A percentile compares a stretch with the other conserved stretches of the same genome.
phyloP scores from a whole-genome alignment of 2,329 filamentous ascomycete genomes.

The Hymenoscyphus albidus region DNA sequence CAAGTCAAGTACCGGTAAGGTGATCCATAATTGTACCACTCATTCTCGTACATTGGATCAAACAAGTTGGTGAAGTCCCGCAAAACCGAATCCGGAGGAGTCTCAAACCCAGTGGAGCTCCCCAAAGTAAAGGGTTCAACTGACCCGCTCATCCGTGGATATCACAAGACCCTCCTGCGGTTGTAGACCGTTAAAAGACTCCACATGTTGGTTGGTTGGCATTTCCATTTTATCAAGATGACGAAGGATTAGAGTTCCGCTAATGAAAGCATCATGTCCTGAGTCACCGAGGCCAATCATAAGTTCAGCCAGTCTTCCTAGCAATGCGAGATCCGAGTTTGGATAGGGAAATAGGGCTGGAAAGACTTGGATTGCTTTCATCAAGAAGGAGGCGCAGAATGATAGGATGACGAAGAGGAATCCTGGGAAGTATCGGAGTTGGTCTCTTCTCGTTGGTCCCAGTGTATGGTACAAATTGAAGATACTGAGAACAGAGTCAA shows the following conservation, averaged over 20 bases:
- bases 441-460: constrained; percentile 1
- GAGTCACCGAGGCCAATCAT: background rate
- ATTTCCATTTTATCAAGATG: background rate
- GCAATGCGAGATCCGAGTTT: background rate
- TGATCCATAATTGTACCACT: background rate
- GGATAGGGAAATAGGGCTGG: background rate
- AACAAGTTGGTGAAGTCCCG: background rate
- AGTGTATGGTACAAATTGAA: background rate
- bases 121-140: background rate
- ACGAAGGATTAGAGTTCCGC: background rate
- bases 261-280: background rate
- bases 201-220: background rate
- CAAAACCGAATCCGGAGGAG: background rate
- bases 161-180: background rate
- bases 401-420: constrained; percentile 6
- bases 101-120: background rate
- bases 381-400: background rate
- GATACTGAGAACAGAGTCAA: constrained; percentile 3
- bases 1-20: background rate
- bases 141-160: background rate
- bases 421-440: constrained; percentile 3
- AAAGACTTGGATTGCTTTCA: background rate
- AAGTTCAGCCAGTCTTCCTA: constrained; percentile 1
- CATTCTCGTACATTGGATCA: constrained; percentile 2
- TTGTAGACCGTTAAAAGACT: background rate